A percentile compares a stretch with the other conserved stretches of the same genome.
phyloP scores from a whole-genome alignment of 768 basidiomycete species.

The Tricholoma sp. region DNA sequence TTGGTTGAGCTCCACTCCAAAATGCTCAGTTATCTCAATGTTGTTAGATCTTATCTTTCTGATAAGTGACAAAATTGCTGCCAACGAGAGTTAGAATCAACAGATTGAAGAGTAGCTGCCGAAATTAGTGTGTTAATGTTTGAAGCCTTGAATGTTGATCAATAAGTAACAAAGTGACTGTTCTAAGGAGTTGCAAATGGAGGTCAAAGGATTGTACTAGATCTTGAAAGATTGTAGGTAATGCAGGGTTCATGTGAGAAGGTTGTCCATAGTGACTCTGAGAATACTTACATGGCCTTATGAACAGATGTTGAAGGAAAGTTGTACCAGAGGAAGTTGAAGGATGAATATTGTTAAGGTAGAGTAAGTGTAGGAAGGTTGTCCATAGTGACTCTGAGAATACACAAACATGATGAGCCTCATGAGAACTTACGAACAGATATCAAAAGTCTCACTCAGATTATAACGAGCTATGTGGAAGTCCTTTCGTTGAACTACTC shows the following conservation, averaged over 20 bases:
- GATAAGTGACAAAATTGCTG: not conserved
- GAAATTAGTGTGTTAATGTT: too few relatives aligned
- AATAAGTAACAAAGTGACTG: not conserved
- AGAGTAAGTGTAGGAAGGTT: too few relatives aligned
- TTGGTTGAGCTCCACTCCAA: not conserved
- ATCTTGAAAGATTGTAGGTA: not conserved
- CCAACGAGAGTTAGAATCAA: too few relatives aligned
- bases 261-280: not conserved
- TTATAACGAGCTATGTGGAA: too few relatives aligned
- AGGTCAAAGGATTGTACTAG: too few relatives aligned
- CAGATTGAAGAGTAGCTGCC: not conserved
- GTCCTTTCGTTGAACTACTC: not conserved
- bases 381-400: too few relatives aligned
- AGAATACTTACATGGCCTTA: not conserved
- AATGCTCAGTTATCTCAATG: not conserved
- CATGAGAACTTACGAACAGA: not conserved
- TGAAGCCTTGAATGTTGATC: too few relatives aligned
- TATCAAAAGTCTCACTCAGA: not conserved
- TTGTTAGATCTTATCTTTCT: not conserved
- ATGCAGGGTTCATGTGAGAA: not conserved
- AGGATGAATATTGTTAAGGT: not conserved
- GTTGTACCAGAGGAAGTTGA: not conserved
- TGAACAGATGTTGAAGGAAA: not conserved
- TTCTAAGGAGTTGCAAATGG: too few relatives aligned
- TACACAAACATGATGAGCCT: not conserved